These are phyloP conservation scores for Herpetomonas tarakana DNA, from an alignment of 208 protist genomes.

Conservation along the genomic window DNA sequence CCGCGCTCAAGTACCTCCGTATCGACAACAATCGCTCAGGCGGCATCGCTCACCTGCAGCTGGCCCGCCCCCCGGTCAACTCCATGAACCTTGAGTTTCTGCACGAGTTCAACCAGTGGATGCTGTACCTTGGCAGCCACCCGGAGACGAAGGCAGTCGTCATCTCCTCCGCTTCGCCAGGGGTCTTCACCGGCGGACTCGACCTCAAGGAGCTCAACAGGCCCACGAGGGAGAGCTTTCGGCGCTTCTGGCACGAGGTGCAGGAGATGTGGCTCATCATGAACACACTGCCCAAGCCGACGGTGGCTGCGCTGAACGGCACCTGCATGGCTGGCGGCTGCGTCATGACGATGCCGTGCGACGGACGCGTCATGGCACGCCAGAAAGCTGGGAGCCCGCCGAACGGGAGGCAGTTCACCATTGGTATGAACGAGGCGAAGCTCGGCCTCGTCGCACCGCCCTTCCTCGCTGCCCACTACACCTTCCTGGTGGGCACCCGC, in stretches of 20 bases:
- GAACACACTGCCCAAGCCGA: constrained; percentile 75
- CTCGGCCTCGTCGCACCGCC: constrained; percentile 59
- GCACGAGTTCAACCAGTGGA: constrained; percentile 79
- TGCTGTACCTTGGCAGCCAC: constrained; percentile 78
- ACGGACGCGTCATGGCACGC: constrained; percentile 76
- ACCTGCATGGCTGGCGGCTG: constrained; percentile 72
- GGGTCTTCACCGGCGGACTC: constrained; percentile 67
- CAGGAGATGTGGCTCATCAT: constrained; percentile 84
- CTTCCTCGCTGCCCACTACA: constrained; percentile 70
- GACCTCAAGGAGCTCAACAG: constrained; percentile 75
- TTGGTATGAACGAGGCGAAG: constrained; percentile 84
- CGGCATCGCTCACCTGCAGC: constrained; percentile 54
- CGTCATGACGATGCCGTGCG: constrained; percentile 70
- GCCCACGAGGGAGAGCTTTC: constrained; percentile 56
- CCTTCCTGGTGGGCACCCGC: constrained; percentile 57
- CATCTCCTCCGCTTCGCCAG: constrained; percentile 62
- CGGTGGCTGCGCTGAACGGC: constrained; percentile 73
- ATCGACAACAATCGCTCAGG: constrained; percentile 43
- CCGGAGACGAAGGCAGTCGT: constrained; percentile 62
- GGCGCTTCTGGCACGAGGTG: constrained; percentile 57
- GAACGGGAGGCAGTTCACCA: constrained; percentile 45
- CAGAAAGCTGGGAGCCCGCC: constrained; percentile 35
- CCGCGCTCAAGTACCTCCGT: constrained; percentile 64
- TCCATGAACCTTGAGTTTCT: constrained; percentile 72
- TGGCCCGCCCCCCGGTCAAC: constrained; percentile 63